Evolutionary conservation across 2,329 filamentous ascomycete species (phyloP), one percentile per base, ranked within the genome.

Genomic region (Leptographium wingfieldii): DNA sequence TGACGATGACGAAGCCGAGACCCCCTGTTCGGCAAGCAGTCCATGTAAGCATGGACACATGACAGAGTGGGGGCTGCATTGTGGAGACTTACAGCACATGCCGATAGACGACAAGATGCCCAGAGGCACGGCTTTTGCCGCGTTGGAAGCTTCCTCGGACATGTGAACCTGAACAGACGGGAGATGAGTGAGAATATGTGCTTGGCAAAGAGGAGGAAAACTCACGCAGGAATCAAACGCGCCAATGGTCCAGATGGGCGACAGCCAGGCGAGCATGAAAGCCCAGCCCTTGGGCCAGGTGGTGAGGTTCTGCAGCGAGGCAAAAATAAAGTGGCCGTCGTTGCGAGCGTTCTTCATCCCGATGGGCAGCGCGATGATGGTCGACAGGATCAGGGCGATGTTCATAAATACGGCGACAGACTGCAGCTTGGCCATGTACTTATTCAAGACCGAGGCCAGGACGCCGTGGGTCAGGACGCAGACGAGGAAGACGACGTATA

Each of bases 161-260:
- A 85, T 66, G 61, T 67, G 66, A 27, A 65, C 61, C 62, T 64
- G 52, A 61, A 38, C 43, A 35, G 29, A 29, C 25, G 14, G 29
- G 10, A 7, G 3, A 7, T 4, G 29, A 19, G 16, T 22, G 19
- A 51, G 11, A 51, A 31, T 3, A 35, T 11, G 25, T 29, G 19
- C 51, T 33, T 33, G n/a, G n/a, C 25, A 35, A 14, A 40, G 27
- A 12, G 16, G 46, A 19, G 9, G 11, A 14, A 27, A 16, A 12
- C 83, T 79, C 9, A 80, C 79, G 59, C 80, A 83, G 2, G 75
- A 77, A 65, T 83, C 80, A 62, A 83, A 83, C 1, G 73, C 76
- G n/a, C 73, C 74, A 46, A 80, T 79, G 0, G 80, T 82, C 82
- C 82, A 86, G 62, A 86, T 84, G 0, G 82, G 82, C 35, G 74